A percentile compares a stretch with the other conserved stretches of the same genome.
Conservation (phyloP, 2,329 filamentous ascomycete species). For the Colletotrichum gigasporum region DNA sequence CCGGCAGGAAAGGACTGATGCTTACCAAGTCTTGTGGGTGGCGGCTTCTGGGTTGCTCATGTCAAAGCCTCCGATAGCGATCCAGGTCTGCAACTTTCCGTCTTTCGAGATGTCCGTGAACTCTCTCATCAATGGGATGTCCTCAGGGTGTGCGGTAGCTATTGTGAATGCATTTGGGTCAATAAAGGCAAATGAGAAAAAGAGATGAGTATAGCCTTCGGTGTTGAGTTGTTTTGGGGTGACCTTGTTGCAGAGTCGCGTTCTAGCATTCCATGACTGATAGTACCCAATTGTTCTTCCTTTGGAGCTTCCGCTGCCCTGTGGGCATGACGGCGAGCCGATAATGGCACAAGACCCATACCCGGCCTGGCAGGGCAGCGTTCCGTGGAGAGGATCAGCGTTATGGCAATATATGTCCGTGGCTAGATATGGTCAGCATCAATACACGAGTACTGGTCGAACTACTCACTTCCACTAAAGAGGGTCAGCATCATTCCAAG, state of each 20-base stretch:
- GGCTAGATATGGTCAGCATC: too few species aligned
- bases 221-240: slow-evolving; percentile 42
- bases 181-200: slow-evolving; percentile 52
- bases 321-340: too few species aligned
- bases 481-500: too few species aligned
- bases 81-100: slow-evolving; percentile 37
- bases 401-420: too few species aligned
- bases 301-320: too few species aligned
- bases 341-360: too few species aligned
- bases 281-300: slow-evolving; percentile 45
- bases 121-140: slow-evolving; percentile 15
- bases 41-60: slow-evolving; percentile 38
- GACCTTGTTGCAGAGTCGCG: slow-evolving; percentile 42
- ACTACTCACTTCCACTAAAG: too few species aligned
- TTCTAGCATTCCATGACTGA: slow-evolving; percentile 38
- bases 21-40: slow-evolving; percentile 31
- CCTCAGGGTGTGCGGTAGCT: slow-evolving; percentile 8
- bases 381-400: too few species aligned
- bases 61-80: slow-evolving; percentile 41
- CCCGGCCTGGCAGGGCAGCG: too few species aligned
- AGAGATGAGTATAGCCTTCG: slow-evolving; percentile 35
- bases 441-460: too few species aligned
- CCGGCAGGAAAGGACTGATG: too few species aligned
- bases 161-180: slow-evolving; percentile 37
- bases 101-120: slow-evolving; percentile 45